phyloP scores from a whole-genome alignment of 306 rosid genomes.

The Vigna trinervia region DNA sequence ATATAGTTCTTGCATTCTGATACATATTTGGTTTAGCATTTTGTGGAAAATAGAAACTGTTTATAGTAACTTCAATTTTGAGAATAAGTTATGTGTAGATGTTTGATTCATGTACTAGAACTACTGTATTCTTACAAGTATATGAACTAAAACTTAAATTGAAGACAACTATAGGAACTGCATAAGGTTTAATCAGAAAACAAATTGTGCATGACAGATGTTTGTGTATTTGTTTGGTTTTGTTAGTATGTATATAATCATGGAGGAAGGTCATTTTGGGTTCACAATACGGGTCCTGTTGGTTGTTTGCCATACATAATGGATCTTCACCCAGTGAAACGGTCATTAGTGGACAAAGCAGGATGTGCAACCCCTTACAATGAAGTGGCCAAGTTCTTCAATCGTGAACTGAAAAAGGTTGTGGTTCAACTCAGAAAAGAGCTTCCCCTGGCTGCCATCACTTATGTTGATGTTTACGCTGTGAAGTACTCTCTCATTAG shows the following conservation, averaged over 20 bases:
- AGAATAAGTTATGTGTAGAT: too few species aligned
- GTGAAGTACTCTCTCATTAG: slow-evolving; percentile 71
- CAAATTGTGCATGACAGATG: slow-evolving; percentile 1
- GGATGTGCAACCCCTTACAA: slow-evolving; percentile 68
- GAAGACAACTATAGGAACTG: background rate
- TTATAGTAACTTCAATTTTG: too few species aligned
- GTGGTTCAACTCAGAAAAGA: slow-evolving; percentile 57
- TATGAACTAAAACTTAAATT: background rate
- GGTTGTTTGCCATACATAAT: slow-evolving; percentile 62
- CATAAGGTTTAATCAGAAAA: background rate
- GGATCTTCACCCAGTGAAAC: slow-evolving; percentile 41
- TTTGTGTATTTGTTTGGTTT: slow-evolving; percentile 8
- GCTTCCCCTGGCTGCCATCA: slow-evolving; percentile 71
- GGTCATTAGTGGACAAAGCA: slow-evolving; percentile 48
- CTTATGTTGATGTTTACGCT: slow-evolving; percentile 80
- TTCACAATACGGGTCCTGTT: slow-evolving; percentile 62
- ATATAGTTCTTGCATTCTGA: background rate
- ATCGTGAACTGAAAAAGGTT: slow-evolving; percentile 47
- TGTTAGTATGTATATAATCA: slow-evolving; percentile 49
- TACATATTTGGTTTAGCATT: too few species aligned
- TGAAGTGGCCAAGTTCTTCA: slow-evolving; percentile 72
- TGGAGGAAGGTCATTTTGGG: slow-evolving; percentile 65
- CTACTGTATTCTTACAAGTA: background rate
- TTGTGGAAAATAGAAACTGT: too few species aligned
- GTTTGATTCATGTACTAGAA: too few species aligned